Conservation (phyloP, 176 grass and related monocot species). For the Triticum urartu region DNA sequence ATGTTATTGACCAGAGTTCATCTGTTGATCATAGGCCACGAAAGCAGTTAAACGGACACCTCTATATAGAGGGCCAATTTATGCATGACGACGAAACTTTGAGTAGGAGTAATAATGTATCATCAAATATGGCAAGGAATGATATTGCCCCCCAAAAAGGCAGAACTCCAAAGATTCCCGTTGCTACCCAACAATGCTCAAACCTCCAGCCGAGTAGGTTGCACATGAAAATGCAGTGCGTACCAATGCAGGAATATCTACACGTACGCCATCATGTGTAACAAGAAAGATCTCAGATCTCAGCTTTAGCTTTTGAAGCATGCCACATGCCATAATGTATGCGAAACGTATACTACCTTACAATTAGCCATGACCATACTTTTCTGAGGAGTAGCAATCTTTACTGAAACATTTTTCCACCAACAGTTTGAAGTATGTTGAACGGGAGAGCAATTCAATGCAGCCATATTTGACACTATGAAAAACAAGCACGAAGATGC, state of each 20-base stretch:
- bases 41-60: background rate
- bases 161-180: slow-evolving; percentile 3
- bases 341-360: slow-evolving; percentile 10
- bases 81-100: background rate
- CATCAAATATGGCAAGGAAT: slow-evolving; percentile 2
- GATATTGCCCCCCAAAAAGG: background rate
- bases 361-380: slow-evolving; percentile 21
- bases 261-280: slow-evolving; percentile 28
- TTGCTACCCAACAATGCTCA: background rate
- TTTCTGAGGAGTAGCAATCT: background rate
- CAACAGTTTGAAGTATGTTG: background rate
- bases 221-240: slow-evolving; percentile 17
- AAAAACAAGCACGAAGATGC: background rate
- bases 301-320: slow-evolving; percentile 54
- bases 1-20: background rate
- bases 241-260: slow-evolving; percentile 15
- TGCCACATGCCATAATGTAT: slow-evolving; percentile 12
- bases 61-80: background rate
- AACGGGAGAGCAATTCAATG: background rate
- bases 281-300: slow-evolving; percentile 16
- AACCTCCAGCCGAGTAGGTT: background rate
- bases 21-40: background rate
- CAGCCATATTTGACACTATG: background rate
- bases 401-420: background rate
- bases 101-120: background rate